Percentiles rank a stretch among this genome's conserved stretches.
These are phyloP conservation scores for Raphanus sativus DNA, from an alignment of 345 rosid genomes.

Conservation along the genomic window DNA sequence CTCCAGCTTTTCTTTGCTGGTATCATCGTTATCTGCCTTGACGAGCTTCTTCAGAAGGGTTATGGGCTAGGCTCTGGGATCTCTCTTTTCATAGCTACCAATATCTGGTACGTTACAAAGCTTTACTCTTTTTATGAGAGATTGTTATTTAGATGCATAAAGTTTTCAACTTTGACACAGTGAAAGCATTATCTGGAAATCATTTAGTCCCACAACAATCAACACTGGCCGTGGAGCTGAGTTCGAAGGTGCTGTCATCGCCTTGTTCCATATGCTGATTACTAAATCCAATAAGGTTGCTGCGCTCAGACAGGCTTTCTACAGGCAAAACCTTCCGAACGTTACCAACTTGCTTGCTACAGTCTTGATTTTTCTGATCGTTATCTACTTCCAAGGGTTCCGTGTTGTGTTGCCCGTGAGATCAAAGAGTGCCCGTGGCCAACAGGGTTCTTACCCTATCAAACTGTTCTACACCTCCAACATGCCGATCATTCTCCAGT, in stretches of 20 bases:
- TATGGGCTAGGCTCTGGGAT: slow-evolving; percentile 71
- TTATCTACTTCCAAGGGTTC: slow-evolving; percentile 76
- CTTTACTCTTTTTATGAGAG: neutral
- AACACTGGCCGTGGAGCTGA: slow-evolving; percentile 76
- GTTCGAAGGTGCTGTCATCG: slow-evolving; percentile 79
- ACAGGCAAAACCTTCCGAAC: slow-evolving; percentile 70
- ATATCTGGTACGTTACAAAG: slow-evolving; percentile 53
- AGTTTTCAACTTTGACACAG: slow-evolving; percentile 34
- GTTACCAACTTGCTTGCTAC: slow-evolving; percentile 80
- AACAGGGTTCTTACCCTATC: slow-evolving; percentile 76
- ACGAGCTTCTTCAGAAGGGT: slow-evolving; percentile 67
- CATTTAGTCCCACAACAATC: slow-evolving; percentile 74
- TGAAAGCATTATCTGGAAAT: slow-evolving; percentile 73
- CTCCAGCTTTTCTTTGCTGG: slow-evolving; percentile 53
- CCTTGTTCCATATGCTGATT: slow-evolving; percentile 64
- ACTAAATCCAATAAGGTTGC: slow-evolving; percentile 61
- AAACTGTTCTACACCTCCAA: slow-evolving; percentile 77
- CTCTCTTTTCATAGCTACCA: slow-evolving; percentile 70
- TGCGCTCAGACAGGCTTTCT: slow-evolving; percentile 72
- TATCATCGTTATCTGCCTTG: slow-evolving; percentile 61
- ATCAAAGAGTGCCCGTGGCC: slow-evolving; percentile 76
- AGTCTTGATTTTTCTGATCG: slow-evolving; percentile 57
- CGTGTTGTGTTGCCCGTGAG: slow-evolving; percentile 71
- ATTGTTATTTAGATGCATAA: neutral
- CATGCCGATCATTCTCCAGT: slow-evolving; percentile 82